phyloP scores from a whole-genome alignment of 352 stramenopile species.

The Pythium coloratum region DNA sequence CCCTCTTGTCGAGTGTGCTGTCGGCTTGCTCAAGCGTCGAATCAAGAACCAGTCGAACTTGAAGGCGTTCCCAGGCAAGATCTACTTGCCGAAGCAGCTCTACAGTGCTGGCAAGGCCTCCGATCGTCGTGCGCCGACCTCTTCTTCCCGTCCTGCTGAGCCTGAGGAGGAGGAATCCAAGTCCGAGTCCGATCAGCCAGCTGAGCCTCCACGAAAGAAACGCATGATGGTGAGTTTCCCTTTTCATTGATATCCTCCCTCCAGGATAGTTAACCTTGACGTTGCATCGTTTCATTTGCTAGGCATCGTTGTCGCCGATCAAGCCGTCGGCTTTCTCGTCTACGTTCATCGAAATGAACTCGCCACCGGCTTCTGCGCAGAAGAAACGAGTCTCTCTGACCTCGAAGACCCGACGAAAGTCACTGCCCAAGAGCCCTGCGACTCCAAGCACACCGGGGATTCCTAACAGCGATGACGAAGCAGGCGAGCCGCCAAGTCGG shows the following conservation, averaged over 20 bases:
- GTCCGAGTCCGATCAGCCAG: not conserved
- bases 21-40: slow-evolving; percentile 68
- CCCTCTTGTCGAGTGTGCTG: slow-evolving; percentile 58
- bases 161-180: slow-evolving; percentile 2
- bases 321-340: slow-evolving; percentile 50
- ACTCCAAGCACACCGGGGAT: not conserved
- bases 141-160: not conserved
- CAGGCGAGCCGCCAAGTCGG: slow-evolving; percentile 30
- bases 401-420: slow-evolving; percentile 20
- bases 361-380: slow-evolving; percentile 51
- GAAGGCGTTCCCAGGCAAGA: slow-evolving; percentile 79
- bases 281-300: slow-evolving; percentile 5
- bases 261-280: too few species aligned
- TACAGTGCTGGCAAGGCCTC: slow-evolving; percentile 31
- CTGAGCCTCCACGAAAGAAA: slow-evolving; percentile 15
- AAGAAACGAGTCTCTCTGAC: slow-evolving; percentile 46
- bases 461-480: slow-evolving; percentile 12
- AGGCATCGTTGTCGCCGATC: slow-evolving; percentile 77
- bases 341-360: slow-evolving; percentile 66
- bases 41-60: slow-evolving; percentile 87
- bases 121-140: slow-evolving; percentile 6
- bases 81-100: slow-evolving; percentile 80
- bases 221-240: slow-evolving; percentile 52
- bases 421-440: slow-evolving; percentile 21
- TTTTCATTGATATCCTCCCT: not conserved